Percentiles rank a stretch among this genome's conserved stretches.
Conservation (phyloP, 371 early-diverging fungal species). For the Smittium culicis region DNA sequence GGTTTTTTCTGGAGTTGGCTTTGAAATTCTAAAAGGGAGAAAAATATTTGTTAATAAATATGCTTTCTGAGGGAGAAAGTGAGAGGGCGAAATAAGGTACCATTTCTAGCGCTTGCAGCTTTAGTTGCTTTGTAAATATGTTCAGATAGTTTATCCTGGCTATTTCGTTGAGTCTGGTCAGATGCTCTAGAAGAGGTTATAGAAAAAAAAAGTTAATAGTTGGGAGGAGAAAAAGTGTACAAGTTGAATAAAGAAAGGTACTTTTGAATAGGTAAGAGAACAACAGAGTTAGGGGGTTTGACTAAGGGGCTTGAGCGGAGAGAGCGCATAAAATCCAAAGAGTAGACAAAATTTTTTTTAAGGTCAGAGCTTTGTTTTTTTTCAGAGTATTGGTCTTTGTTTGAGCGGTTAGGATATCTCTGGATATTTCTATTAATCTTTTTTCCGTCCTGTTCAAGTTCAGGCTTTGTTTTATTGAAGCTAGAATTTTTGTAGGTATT, state of each 20-base stretch:
- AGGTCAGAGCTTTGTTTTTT: not conserved
- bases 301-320: not conserved
- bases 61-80: too few species aligned
- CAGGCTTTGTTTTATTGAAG: not conserved
- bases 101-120: not conserved
- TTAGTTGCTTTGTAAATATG: not conserved
- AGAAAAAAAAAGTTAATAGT: too few species aligned
- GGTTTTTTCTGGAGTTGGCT: not conserved
- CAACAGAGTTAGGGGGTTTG: not conserved
- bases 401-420: not conserved
- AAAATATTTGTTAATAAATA: too few species aligned
- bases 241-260: too few species aligned
- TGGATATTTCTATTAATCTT: not conserved
- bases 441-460: not conserved
- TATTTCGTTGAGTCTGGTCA: not conserved
- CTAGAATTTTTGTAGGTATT: not conserved
- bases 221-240: too few species aligned
- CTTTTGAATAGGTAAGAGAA: not conserved
- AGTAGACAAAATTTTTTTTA: too few species aligned
- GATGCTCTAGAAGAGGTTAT: too few species aligned
- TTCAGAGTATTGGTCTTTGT: not conserved
- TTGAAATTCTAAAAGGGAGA: not conserved
- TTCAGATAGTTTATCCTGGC: not conserved
- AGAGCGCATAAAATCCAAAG: not conserved
- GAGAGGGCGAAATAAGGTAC: too few species aligned